Conservation (phyloP, 1,284 basidiomycete species). For the Golubevia pallescens region DNA sequence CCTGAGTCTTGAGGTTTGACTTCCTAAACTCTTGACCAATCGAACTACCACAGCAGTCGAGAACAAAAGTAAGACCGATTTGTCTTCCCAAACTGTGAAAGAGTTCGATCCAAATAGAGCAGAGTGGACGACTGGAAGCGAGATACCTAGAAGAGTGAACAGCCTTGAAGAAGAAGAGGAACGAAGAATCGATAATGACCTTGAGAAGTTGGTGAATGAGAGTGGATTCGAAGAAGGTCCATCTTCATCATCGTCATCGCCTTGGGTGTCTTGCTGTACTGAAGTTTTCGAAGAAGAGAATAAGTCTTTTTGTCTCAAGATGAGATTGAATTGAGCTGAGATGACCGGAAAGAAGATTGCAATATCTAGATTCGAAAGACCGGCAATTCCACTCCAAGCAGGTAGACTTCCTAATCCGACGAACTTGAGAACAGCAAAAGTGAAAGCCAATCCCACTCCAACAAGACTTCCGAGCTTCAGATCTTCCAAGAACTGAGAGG, state of each 20-base stretch:
- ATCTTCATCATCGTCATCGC: background rate
- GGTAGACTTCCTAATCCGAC: background rate
- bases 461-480: background rate
- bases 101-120: conserved; percentile 73
- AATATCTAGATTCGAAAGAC: background rate
- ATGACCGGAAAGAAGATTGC: background rate
- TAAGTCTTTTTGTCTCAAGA: background rate
- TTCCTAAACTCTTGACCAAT: conserved; percentile 15
- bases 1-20: conserved; percentile 70
- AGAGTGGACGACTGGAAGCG: conserved; percentile 26
- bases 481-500: background rate
- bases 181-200: background rate
- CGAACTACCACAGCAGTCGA: conserved; percentile 18
- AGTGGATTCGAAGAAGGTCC: background rate
- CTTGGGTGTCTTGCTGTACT: background rate
- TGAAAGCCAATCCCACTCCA: background rate
- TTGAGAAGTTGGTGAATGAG: background rate
- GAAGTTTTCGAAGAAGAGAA: background rate
- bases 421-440: background rate
- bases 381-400: background rate
- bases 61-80: conserved; percentile 71
- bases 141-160: conserved; percentile 16
- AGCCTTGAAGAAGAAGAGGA: background rate
- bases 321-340: background rate
- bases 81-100: conserved; percentile 94